Evolutionary conservation across 805 yeast species (phyloP), one percentile per base, ranked within the genome.

Genomic region (Candida sithepensis): DNA sequence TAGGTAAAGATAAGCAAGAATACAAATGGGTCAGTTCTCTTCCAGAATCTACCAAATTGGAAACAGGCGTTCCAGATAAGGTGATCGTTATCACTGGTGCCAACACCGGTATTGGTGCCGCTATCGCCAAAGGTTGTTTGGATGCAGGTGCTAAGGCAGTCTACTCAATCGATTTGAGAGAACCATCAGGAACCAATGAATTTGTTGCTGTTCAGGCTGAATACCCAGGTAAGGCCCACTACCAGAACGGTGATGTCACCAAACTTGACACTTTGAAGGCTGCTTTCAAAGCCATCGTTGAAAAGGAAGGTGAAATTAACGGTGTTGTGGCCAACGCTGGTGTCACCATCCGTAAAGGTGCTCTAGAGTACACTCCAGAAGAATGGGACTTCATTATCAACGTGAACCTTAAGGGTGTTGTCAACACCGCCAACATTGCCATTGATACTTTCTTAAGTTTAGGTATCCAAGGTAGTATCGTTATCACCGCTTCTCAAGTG

Each of bases 401-500:
- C 32, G 52, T 49, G 13, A 49, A 49, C 41, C 40, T 46, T 26
- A 49, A 37, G 18, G 52, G 52, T 14, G 49, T 46, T 14, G 41
- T 49, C 18, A 45, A 49, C 45, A 43, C 52, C 2, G 42, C 45
- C 20, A 36, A 37, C 37, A 47, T 46, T 16, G 52, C 52, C 2
- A 40, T 49, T n/a, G 45, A 46, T 18, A 43, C 49, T 13, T 45
- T 49, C 26, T 37, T 49, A 13, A 20, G 36, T 14, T 19, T 38
- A 24, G 41, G 44, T 33, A 41, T 30, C 10, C 58, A 59, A 24
- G 80, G 81, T 39, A 72, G 78, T n/a, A 64, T 76, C 52, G 71
- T 75, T 45, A 69, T 74, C 66, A 75, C 79, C 18, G 80, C 78
- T 2, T 74, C 79, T 21, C 74, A 75, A 78, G 71, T 77, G 14